A percentile compares a stretch with the other conserved stretches of the same genome.
phyloP scores from a whole-genome alignment of 768 basidiomycete genomes.

The Filobasidium floriforme region DNA sequence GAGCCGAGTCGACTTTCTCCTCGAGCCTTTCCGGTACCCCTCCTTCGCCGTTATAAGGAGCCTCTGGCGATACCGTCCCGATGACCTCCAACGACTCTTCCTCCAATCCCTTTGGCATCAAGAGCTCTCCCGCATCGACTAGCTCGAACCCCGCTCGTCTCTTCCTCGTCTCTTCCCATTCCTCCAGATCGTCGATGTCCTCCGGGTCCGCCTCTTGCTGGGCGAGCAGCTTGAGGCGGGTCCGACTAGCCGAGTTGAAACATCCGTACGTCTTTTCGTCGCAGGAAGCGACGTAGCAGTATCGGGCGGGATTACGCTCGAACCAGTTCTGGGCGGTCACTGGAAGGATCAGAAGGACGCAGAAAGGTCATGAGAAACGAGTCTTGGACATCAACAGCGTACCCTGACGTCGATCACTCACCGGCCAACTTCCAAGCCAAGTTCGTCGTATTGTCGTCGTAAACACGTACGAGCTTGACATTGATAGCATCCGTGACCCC shows the following conservation, averaged over 20 bases:
- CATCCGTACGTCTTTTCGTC: slow-evolving; percentile 7
- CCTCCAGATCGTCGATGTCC: not conserved
- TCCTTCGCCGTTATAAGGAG: not conserved
- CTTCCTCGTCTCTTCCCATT: not conserved
- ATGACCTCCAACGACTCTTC: not conserved
- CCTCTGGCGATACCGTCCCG: too few species aligned
- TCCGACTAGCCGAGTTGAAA: not conserved
- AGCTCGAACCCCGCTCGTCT: not conserved
- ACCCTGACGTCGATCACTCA: not conserved
- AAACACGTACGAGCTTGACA: slow-evolving; percentile 2
- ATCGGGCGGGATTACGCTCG: slow-evolving; percentile 1
- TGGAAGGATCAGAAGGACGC: not conserved
- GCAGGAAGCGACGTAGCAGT: slow-evolving; percentile 6
- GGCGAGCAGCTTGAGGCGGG: not conserved
- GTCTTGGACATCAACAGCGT: too few species aligned
- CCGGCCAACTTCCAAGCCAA: slow-evolving; percentile 8
- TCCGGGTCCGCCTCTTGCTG: not conserved
- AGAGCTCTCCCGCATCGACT: not conserved
- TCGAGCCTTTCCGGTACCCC: not conserved
- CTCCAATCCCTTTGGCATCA: not conserved
- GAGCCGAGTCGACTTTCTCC: not conserved
- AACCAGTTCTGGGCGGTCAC: slow-evolving; percentile 9
- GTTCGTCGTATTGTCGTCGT: not conserved
- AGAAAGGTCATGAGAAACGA: too few species aligned
- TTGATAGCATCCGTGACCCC: slow-evolving; percentile 4